phyloP scores from a whole-genome alignment of 345 rosid genomes.

The Citrus reticulata region DNA sequence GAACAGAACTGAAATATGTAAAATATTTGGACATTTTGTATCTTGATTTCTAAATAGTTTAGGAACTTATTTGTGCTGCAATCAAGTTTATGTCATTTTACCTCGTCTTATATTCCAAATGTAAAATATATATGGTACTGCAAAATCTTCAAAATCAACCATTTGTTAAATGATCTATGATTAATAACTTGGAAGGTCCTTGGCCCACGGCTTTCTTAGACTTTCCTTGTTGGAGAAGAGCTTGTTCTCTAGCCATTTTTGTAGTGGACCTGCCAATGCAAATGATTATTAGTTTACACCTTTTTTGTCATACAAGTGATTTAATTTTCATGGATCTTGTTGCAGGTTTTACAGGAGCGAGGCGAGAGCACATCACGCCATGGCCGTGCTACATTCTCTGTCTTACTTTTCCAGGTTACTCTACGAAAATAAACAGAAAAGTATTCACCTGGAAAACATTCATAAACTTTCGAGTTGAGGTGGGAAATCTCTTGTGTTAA shows the following conservation, averaged over 20 bases:
- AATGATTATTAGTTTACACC: neutral
- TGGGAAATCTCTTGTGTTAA: no score
- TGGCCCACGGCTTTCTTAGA: neutral
- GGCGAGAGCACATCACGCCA: slow-evolving; percentile 99
- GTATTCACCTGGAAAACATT: neutral
- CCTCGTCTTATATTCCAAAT: neutral
- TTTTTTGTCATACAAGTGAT: slow-evolving; percentile 13
- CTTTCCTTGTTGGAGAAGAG: neutral
- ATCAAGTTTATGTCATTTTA: neutral
- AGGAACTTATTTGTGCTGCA: neutral
- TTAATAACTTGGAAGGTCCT: neutral
- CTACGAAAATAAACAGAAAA: neutral
- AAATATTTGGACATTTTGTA: neutral
- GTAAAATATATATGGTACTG: neutral
- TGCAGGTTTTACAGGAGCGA: slow-evolving; percentile 96
- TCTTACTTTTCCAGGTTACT: slow-evolving; percentile 91
- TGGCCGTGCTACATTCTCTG: slow-evolving; percentile 99
- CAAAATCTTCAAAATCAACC: neutral
- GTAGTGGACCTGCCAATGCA: neutral
- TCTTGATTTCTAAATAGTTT: neutral
- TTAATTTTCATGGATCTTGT: slow-evolving; percentile 11
- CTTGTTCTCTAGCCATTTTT: neutral
- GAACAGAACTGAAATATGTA: slow-evolving; percentile 11
- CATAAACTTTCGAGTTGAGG: neutral
- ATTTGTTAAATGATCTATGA: neutral